Percentiles rank a stretch among this genome's conserved stretches.
phyloP scores from a whole-genome alignment of 1,284 basidiomycete species.

The Tremellales sp. region DNA sequence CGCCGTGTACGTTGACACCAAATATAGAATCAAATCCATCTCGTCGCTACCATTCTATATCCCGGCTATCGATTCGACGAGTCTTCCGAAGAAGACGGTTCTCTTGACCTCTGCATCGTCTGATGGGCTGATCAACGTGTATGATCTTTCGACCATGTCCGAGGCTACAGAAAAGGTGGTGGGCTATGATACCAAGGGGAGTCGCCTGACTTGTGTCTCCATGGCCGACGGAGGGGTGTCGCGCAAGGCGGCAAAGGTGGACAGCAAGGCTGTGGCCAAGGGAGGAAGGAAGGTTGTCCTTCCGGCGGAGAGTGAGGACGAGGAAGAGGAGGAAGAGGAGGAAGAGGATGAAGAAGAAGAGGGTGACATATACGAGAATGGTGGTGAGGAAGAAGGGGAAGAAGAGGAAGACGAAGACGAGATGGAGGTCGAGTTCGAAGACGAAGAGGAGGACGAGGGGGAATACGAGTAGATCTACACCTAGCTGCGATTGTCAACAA shows the following conservation, averaged over 20 bases:
- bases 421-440: constrained; percentile 1
- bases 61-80: constrained; percentile 8
- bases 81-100: constrained; percentile 50
- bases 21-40: constrained; percentile 42
- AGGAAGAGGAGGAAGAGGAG: constrained; percentile 16
- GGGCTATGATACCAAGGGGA: constrained; percentile 77
- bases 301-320: constrained; percentile 21
- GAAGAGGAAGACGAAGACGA: constrained; percentile 7
- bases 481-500: no score
- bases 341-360: constrained; percentile 25
- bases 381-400: constrained; percentile 47
- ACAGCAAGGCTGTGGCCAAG: constrained; percentile 32
- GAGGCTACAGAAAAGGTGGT: constrained; percentile 11
- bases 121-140: constrained; percentile 75
- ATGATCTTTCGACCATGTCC: constrained; percentile 60
- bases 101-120: constrained; percentile 73
- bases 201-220: constrained; percentile 72
- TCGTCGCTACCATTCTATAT: constrained; percentile 34
- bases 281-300: constrained; percentile 22
- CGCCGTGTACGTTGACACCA: constrained; percentile 1
- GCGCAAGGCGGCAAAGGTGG: constrained; percentile 46
- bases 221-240: constrained; percentile 57
- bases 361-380: constrained; percentile 11
- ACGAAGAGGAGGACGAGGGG: constrained; percentile 16
- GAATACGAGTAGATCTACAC: constrained; percentile 18